Evolutionary conservation across 257 asterid species (phyloP), one percentile per base, ranked within the genome.

Genomic region (Cordia subcordata): DNA sequence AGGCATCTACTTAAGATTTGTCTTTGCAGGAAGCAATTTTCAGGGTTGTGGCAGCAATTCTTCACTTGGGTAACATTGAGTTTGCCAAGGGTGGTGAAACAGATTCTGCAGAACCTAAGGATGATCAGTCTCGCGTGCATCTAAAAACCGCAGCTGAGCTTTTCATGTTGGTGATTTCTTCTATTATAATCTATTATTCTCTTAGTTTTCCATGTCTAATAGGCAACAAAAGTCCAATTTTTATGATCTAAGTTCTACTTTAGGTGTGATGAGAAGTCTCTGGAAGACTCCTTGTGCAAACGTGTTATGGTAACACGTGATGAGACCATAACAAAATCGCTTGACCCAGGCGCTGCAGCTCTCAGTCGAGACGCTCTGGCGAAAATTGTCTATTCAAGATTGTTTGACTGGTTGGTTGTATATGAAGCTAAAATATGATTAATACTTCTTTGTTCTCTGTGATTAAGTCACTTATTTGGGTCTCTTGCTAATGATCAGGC

Each of bases 271-370:
- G 88, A 76, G 76, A 74, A 73, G 74, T 63, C 80, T 63, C 92
- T 90, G 60, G 97, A 90, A 72, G 94, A 90, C 68, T 82, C 94
- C 66, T 64, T 90, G 68, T 82, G 92, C 81, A 84, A 86, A 71
- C 90, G 95, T 12, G 87, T 84, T 70, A 90, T 90, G 55, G 88
- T 86, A 67, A 90, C 97, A 68, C 97, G 90, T 64, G 97, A 80
- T 73, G 97, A 90, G 77, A 69, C 85, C 70, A 86, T 90, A 69
- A 90, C 92, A 33, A 86, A 81, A 79, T 70, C 83, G 76, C 90
- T 90, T 17, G 87, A 73, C 60, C 84, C 95, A 51, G 45, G 52
- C 49, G 90, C 81, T 69, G 97, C 97, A 49, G 65, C 90, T 62
- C 44, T 84, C 49, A 90, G 79, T 65, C 78, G 97, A 76, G 97